Conservation (phyloP, 169 alveolate species). For the Blepharisma undulans region DNA sequence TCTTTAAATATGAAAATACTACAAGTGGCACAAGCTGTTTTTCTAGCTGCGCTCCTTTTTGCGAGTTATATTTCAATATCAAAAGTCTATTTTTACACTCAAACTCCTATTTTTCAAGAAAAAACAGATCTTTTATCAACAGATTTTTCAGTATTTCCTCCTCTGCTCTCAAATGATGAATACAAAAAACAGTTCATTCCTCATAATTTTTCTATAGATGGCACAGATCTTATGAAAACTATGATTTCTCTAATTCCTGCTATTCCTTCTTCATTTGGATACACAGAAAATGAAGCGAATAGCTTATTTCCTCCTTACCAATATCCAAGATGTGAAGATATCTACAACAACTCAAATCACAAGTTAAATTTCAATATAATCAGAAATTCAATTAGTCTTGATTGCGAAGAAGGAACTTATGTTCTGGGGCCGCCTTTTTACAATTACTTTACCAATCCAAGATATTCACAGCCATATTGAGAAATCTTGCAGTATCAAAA, state of each 20-base stretch:
- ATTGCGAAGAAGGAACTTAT: background rate
- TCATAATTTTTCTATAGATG: background rate
- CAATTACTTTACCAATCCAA: background rate
- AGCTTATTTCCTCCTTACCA: constrained; percentile 7
- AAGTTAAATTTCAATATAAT: background rate
- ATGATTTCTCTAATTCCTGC: background rate
- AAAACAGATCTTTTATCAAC: background rate
- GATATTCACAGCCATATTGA: background rate
- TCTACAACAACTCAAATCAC: background rate
- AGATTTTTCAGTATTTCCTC: background rate
- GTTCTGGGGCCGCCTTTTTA: constrained; percentile 5
- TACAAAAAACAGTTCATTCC: background rate
- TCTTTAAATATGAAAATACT: background rate
- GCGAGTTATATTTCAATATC: background rate
- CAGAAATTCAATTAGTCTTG: background rate
- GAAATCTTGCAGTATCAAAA: background rate
- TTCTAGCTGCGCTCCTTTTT: background rate
- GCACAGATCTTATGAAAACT: background rate
- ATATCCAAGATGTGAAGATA: constrained; percentile 30
- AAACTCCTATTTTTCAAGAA: background rate
- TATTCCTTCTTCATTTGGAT: constrained; percentile 9
- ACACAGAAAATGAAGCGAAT: background rate
- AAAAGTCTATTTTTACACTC: background rate
- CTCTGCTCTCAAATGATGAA: background rate
- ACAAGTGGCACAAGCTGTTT: background rate